Conservation (phyloP, 345 rosid species). For the Cardamine occulta region DNA sequence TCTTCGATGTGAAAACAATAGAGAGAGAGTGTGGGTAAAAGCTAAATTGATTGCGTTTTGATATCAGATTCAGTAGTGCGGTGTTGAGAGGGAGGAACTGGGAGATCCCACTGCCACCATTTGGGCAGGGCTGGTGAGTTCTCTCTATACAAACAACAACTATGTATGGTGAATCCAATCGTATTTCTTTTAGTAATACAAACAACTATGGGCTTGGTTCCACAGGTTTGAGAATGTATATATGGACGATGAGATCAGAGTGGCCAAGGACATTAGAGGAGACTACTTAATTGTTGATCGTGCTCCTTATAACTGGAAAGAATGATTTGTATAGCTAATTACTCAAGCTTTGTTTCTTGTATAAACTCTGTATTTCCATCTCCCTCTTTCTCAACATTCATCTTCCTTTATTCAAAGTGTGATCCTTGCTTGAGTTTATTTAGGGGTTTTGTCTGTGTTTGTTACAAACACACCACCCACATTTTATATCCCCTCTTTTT, state of each 20-base stretch:
- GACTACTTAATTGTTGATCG: conserved; percentile 73
- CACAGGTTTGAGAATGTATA: conserved; percentile 74
- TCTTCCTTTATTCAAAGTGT: conserved; percentile 10
- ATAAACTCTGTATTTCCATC: no score
- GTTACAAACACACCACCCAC: conserved; percentile 41
- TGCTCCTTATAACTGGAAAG: conserved; percentile 65
- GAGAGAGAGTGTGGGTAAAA: neutral
- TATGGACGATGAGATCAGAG: conserved; percentile 72
- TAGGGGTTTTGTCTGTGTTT: conserved; percentile 36
- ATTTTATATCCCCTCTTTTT: conserved; percentile 20
- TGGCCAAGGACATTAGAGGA: conserved; percentile 77
- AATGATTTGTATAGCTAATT: no score
- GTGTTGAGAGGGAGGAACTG: conserved; percentile 69
- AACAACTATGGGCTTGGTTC: conserved; percentile 1
- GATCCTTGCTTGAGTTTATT: conserved; percentile 26
- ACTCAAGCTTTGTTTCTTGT: neutral
- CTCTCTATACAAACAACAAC: neutral
- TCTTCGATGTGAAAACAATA: neutral
- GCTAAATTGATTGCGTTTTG: neutral
- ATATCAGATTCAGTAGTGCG: conserved; percentile 72
- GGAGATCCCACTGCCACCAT: conserved; percentile 92
- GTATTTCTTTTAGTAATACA: neutral
- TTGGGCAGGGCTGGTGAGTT: conserved; percentile 91
- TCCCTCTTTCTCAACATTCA: no score
- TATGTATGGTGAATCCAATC: neutral